Evolutionary conservation across 371 early-diverging fungal genomes (phyloP).

Genomic region (Mucor indicus): DNA sequence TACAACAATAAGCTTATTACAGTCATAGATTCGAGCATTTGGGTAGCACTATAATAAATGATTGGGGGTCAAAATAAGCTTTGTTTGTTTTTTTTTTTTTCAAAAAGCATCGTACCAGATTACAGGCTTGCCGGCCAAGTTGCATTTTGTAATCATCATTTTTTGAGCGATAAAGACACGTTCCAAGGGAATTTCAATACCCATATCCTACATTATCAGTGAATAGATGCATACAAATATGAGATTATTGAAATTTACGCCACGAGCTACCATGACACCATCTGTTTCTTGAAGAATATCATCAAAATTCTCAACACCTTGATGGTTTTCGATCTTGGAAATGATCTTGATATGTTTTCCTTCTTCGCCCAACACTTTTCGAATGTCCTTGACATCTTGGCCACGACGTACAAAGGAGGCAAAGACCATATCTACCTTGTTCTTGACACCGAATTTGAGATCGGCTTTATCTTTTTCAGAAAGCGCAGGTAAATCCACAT

Average conservation of each 20-base stretch:
- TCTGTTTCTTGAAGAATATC: constrained; percentile 94
- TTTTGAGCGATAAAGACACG: constrained; percentile 95
- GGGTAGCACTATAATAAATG: constrained; percentile 90
- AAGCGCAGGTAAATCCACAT: constrained; percentile 89
- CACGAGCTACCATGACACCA: constrained; percentile 99
- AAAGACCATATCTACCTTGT: constrained; percentile 95
- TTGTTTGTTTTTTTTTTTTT: background rate
- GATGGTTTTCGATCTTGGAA: constrained; percentile 94
- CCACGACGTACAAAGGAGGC: constrained; percentile 95
- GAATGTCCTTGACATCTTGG: constrained; percentile 84
- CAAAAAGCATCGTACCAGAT: constrained; percentile 62
- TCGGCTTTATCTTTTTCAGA: constrained; percentile 94
- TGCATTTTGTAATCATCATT: constrained; percentile 95
- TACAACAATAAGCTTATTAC: constrained; percentile 33
- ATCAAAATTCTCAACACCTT: constrained; percentile 96
- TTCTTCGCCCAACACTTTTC: constrained; percentile 72
- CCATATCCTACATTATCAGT: constrained; percentile 69
- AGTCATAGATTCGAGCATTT: constrained; percentile 99
- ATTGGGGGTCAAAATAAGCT: background rate
- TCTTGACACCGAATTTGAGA: constrained; percentile 88
- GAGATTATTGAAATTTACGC: constrained; percentile 37
- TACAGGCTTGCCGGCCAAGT: constrained; percentile 93
- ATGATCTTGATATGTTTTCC: constrained; percentile 91
- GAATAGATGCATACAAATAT: background rate
- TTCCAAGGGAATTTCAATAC: constrained; percentile 94